Percentiles rank a stretch among this genome's conserved stretches.
Conservation (phyloP, 441 rosid species). For the Populus trichocarpa region DNA sequence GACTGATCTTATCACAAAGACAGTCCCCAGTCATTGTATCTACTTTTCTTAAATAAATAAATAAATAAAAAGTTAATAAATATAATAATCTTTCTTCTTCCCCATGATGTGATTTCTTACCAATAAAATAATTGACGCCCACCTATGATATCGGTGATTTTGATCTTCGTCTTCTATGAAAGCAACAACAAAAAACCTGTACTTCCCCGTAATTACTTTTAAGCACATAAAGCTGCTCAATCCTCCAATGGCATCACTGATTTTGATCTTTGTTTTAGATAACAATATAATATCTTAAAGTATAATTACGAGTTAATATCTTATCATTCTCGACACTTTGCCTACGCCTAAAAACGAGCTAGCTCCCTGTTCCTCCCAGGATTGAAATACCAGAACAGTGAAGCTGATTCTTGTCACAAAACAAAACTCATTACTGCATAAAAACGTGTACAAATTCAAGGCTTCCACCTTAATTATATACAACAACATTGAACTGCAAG, state of each 20-base stretch:
- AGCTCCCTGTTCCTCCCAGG: no score
- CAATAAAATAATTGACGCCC: not conserved
- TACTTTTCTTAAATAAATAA: no score
- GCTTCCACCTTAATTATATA: slow-evolving; percentile 1
- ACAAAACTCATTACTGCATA: not conserved
- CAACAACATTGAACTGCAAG: not conserved
- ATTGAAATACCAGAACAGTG: not conserved
- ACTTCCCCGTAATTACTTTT: not conserved
- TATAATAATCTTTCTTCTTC: not conserved
- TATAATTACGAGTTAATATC: no score
- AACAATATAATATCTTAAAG: no score
- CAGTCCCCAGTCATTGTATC: not conserved
- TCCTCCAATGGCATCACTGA: not conserved
- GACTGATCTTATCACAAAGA: not conserved
- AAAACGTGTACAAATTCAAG: not conserved
- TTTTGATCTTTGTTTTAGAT: not conserved
- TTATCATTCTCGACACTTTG: not conserved
- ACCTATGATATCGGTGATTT: not conserved
- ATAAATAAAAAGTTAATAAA: no score
- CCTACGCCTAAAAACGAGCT: no score
- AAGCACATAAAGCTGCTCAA: not conserved
- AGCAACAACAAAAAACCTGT: not conserved
- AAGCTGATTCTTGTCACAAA: not conserved
- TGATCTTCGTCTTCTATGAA: not conserved
- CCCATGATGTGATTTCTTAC: not conserved